phyloP scores from a whole-genome alignment of 225 moss, liverwort and hornwort genomes.

The Asterella californica region DNA sequence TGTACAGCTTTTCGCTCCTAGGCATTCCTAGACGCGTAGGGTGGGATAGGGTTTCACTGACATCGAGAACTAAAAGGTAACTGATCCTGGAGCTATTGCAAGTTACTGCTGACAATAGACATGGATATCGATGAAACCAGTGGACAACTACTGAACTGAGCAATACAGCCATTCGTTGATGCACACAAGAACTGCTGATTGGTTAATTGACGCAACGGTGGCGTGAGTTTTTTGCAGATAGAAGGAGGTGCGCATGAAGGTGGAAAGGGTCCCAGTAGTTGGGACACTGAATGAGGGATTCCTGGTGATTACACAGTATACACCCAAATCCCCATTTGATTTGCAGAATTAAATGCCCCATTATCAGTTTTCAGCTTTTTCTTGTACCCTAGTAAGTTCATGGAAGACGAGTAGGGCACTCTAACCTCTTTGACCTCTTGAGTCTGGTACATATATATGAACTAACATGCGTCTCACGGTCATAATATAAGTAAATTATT shows the following conservation, averaged over 20 bases:
- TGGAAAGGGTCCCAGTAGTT: slow-evolving; percentile 20
- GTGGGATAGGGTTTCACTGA: neutral
- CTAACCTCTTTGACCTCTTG: too few species aligned
- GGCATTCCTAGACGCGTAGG: too few species aligned
- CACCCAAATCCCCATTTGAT: neutral
- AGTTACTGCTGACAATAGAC: neutral
- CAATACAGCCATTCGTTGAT: neutral
- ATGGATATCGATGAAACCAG: neutral
- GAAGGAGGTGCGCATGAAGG: slow-evolving; percentile 26
- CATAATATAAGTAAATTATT: too few species aligned
- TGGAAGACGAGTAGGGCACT: too few species aligned
- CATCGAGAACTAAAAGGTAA: neutral
- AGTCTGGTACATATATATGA: too few species aligned
- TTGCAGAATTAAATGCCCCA: neutral
- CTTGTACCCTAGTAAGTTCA: neutral
- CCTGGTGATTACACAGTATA: neutral
- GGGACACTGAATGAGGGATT: slow-evolving; percentile 13
- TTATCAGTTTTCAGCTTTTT: neutral
- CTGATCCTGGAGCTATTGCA: neutral
- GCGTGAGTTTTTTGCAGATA: slow-evolving; percentile 10
- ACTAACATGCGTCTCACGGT: too few species aligned
- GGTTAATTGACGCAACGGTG: neutral
- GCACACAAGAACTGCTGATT: neutral
- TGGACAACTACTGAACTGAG: too few species aligned
- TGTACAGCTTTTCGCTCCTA: too few species aligned